Conservation (phyloP, 371 early-diverging fungal genomes). For the Coemansia sp. region DNA sequence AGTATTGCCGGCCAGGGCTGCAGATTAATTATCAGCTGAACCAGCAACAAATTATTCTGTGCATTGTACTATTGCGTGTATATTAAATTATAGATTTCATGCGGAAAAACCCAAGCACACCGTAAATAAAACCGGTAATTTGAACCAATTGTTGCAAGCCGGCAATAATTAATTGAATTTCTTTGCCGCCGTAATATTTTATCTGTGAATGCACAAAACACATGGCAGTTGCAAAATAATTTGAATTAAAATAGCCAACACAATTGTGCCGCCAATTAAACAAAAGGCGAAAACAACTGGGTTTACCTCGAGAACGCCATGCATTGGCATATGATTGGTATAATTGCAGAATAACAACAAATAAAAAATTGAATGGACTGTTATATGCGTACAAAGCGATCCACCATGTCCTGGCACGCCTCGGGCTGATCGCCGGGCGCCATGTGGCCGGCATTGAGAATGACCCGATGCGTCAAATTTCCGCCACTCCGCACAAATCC, state of each 20-base stretch:
- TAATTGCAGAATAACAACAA: not conserved
- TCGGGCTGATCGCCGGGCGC: slow-evolving; percentile 59
- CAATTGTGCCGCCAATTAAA: not conserved
- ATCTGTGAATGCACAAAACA: not conserved
- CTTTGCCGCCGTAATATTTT: not conserved
- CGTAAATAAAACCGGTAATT: not conserved
- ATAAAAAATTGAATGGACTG: not conserved
- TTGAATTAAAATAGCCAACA: not conserved
- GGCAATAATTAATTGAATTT: not conserved
- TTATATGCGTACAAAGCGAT: slow-evolving; percentile 24
- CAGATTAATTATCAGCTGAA: not conserved
- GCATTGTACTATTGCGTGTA: not conserved
- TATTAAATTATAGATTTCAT: not conserved
- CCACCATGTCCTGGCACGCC: slow-evolving; percentile 41
- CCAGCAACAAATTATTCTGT: not conserved
- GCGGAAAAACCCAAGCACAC: not conserved
- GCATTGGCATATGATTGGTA: not conserved
- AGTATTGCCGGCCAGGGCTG: not conserved
- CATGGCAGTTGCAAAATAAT: not conserved
- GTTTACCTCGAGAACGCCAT: not conserved
- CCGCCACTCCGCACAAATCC: slow-evolving; percentile 58
- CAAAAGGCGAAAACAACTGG: not conserved
- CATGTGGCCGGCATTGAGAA: slow-evolving; percentile 66
- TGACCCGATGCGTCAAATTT: slow-evolving; percentile 54
- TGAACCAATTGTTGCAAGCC: not conserved